phyloP scores from a whole-genome alignment of 2,329 filamentous ascomycete genomes.

The Aureobasidium namibiae region DNA sequence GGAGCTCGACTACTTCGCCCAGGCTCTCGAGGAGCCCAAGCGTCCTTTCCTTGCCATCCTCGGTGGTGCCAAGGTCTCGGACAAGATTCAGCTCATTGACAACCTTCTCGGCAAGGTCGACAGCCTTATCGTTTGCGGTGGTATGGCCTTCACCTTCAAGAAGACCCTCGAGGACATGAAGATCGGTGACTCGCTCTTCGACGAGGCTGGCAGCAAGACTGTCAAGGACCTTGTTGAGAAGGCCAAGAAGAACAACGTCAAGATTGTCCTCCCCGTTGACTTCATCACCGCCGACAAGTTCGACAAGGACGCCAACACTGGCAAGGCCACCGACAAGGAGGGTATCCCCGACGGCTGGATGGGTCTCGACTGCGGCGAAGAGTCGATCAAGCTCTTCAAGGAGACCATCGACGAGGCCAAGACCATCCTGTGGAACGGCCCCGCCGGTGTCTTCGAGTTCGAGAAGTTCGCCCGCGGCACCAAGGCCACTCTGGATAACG shows the following conservation, averaged over 20 bases:
- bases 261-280: constrained; percentile 89
- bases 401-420: constrained; percentile 77
- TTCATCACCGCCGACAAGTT: constrained; percentile 97
- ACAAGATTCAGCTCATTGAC: constrained; percentile 99
- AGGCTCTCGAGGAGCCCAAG: constrained; percentile 87
- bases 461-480: constrained; percentile 89
- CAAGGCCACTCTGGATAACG: constrained; percentile 84
- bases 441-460: constrained; percentile 94
- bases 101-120: constrained; percentile 98
- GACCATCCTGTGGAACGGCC: constrained; percentile 99
- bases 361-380: constrained; percentile 88
- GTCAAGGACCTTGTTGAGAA: constrained; percentile 83
- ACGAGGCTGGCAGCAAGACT: constrained; percentile 88
- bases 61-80: constrained; percentile 94
- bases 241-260: constrained; percentile 92
- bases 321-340: constrained; percentile 72
- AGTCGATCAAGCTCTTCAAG: constrained; percentile 84
- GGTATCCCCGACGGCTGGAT: constrained; percentile 97
- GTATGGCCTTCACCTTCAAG: constrained; percentile 99
- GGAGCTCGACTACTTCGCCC: constrained; percentile 98
- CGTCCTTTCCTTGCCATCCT: constrained; percentile 98
- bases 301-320: constrained; percentile 69
- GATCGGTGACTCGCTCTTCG: constrained; percentile 87
- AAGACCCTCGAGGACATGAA: constrained; percentile 88
- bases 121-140: constrained; percentile 92